Evolutionary conservation across 1,139 yeast species (phyloP).

Genomic region (Lodderomyces jiufengensis): DNA sequence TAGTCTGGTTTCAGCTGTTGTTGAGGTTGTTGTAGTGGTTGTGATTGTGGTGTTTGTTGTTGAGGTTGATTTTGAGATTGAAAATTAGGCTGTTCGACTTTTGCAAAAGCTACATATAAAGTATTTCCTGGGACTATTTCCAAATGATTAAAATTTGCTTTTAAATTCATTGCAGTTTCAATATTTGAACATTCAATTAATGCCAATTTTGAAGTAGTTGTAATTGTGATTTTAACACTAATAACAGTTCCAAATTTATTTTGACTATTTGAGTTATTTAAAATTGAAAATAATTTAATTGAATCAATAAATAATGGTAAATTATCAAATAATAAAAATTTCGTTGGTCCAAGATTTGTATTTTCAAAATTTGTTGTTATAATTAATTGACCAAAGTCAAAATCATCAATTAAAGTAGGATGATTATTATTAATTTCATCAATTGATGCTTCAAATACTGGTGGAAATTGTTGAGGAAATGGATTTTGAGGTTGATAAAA

Average conservation of each 20-base stretch:
- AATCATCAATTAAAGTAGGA: slow-evolving; percentile 50
- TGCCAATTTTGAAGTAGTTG: slow-evolving; percentile 47
- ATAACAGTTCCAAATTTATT: slow-evolving; percentile 25
- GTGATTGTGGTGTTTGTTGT: slow-evolving; percentile 1
- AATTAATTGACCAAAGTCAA: slow-evolving; percentile 41
- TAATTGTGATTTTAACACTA: slow-evolving; percentile 52
- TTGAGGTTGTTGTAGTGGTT: slow-evolving; percentile 2
- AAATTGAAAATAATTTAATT: slow-evolving; percentile 31
- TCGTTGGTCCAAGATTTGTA: slow-evolving; percentile 70
- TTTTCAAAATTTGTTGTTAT: slow-evolving; percentile 64
- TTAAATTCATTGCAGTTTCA: slow-evolving; percentile 76
- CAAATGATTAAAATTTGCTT: slow-evolving; percentile 71
- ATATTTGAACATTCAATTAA: slow-evolving; percentile 68
- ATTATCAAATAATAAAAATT: slow-evolving; percentile 72
- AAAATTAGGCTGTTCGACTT: slow-evolving; percentile 28
- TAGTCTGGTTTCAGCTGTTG: slow-evolving; percentile 9
- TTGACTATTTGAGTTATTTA: slow-evolving; percentile 27
- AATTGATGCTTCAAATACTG: slow-evolving; percentile 1
- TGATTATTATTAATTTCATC: slow-evolving; percentile 9
- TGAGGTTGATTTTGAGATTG: slow-evolving; percentile 1
- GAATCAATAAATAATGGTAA: slow-evolving; percentile 52
- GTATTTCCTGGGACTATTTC: slow-evolving; percentile 75
- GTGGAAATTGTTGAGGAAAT: slow-evolving; percentile 5
- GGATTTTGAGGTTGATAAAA: slow-evolving; percentile 15
- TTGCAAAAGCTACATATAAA: slow-evolving; percentile 67